Conservation (phyloP, 768 basidiomycete species). For the Tylopilus plumbeoviolaceoides region DNA sequence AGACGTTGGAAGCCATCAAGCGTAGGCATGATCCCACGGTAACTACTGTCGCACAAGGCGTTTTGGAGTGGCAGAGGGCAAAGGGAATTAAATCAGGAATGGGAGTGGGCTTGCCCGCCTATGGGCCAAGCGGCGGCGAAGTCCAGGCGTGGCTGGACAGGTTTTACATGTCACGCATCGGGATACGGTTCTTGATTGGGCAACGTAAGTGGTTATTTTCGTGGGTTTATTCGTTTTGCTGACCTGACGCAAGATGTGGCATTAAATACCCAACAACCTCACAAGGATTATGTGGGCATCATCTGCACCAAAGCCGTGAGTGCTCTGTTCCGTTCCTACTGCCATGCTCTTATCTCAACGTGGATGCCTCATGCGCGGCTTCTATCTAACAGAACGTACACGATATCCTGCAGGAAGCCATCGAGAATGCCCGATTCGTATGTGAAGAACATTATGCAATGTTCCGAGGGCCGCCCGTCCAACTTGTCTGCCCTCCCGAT, state of each 20-base stretch:
- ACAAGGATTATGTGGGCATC: slow-evolving; percentile 91
- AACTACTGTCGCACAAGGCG: slow-evolving; percentile 92
- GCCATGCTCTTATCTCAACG: not conserved
- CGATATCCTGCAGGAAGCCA: slow-evolving; percentile 94
- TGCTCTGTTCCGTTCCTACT: slow-evolving; percentile 7
- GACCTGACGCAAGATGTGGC: slow-evolving; percentile 67
- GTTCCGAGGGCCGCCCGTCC: slow-evolving; percentile 93
- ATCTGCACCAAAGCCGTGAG: slow-evolving; percentile 88
- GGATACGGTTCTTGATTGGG: slow-evolving; percentile 93
- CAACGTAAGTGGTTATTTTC: slow-evolving; percentile 61
- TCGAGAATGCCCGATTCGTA: slow-evolving; percentile 92
- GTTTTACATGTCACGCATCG: slow-evolving; percentile 94
- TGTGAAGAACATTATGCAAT: slow-evolving; percentile 96
- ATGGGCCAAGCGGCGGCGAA: slow-evolving; percentile 74
- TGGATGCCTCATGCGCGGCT: not conserved
- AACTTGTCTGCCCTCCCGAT: slow-evolving; percentile 87
- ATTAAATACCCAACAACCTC: slow-evolving; percentile 84
- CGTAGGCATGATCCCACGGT: slow-evolving; percentile 95
- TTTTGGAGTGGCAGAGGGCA: slow-evolving; percentile 89
- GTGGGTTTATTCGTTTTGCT: not conserved
- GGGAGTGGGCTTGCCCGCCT: slow-evolving; percentile 19
- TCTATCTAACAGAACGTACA: slow-evolving; percentile 66
- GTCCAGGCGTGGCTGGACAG: slow-evolving; percentile 97
- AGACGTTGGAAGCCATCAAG: slow-evolving; percentile 84
- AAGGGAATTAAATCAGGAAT: slow-evolving; percentile 26